These are phyloP conservation scores for Penicillium cataractarum DNA, from an alignment of 495 filamentous ascomycete species.

Conservation along the genomic window DNA sequence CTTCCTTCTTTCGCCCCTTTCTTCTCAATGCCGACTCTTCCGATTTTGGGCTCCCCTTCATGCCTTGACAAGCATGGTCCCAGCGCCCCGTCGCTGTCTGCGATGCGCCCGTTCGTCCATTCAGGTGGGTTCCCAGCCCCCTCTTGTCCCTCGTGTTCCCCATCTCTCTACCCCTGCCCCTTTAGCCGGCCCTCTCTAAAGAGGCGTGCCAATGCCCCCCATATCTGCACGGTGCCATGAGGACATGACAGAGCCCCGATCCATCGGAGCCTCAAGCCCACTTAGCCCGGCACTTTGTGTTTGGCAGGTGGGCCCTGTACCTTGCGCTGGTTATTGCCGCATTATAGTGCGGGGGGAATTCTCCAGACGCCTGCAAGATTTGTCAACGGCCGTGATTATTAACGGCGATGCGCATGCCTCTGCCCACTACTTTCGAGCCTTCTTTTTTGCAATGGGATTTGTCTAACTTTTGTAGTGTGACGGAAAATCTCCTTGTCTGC, in stretches of 20 bases:
- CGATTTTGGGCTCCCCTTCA: slow-evolving; percentile 14
- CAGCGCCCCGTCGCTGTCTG: slow-evolving; percentile 47
- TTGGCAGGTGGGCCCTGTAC: neutral
- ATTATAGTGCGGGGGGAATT: neutral
- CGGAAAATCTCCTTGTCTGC: slow-evolving; percentile 31
- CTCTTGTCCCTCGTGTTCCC: neutral
- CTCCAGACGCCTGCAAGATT: neutral
- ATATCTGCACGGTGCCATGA: neutral
- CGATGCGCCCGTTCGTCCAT: slow-evolving; percentile 32
- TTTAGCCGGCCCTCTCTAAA: neutral
- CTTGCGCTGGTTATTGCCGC: neutral
- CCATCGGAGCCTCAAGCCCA: neutral
- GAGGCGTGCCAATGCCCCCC: neutral
- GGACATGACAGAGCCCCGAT: neutral
- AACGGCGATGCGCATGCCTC: neutral
- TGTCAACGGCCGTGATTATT: no score
- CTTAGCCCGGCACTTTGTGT: neutral
- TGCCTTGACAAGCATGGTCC: slow-evolving; percentile 41
- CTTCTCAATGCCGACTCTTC: slow-evolving; percentile 19
- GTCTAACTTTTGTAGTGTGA: slow-evolving; percentile 32
- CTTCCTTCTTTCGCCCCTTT: neutral
- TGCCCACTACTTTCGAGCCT: neutral
- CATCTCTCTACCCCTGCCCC: neutral
- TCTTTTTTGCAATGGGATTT: neutral
- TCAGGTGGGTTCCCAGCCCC: slow-evolving; percentile 24